Evolutionary conservation across 2,329 filamentous ascomycete genomes (phyloP), one percentile per base, ranked within the genome.

Genomic region (Colletotrichum shisoi): DNA sequence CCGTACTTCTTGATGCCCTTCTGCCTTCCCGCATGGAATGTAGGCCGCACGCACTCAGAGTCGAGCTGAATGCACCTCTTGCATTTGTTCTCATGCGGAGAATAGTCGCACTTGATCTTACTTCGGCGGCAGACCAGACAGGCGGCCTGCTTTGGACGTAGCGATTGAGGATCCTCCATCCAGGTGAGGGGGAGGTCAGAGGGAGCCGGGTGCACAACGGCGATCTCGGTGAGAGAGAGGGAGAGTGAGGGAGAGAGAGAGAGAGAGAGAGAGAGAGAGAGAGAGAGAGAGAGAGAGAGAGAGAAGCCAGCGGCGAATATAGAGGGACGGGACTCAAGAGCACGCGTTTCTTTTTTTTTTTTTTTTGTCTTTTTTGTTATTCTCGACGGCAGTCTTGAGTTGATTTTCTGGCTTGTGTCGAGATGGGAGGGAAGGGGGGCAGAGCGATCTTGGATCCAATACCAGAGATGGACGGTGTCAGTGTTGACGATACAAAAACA

Each of bases 1-100:
- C 71, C 81, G 77, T 77, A 90, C 90, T 92, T 92, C 76, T 92
- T 92, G 68, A 92, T 89, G 24, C 90, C 90, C 74, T 92, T 92
- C 73, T 91, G 89, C 57, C 90, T 82, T 8, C 90, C 90, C 4
- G 91, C 84, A 69, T 91, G 89, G 73, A 91, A 91, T n/a, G 85
- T 85, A n/a, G 85, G 89, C 2, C 91, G 86, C 6, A 91, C 79
- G 74, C 90, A 92, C 67, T 91, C 87, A 15, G 79, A 74, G 40
- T 84, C 81, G 8, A 84, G 79, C 72, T 87, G 83, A 61, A 81
- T 78, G 74, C 89, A 91, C 75, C 87, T 83, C 70, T 87, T 87
- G 74, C 89, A 91, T 31, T 82, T 79, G 21, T 78, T 73, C 66
- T 85, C 81, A 48, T 80, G 81, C 21, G 80, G 75, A 48, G 82